Evolutionary conservation across 148 eudicot species (phyloP), one percentile per base, ranked within the genome.

Genomic region (Oxyria digyna): DNA sequence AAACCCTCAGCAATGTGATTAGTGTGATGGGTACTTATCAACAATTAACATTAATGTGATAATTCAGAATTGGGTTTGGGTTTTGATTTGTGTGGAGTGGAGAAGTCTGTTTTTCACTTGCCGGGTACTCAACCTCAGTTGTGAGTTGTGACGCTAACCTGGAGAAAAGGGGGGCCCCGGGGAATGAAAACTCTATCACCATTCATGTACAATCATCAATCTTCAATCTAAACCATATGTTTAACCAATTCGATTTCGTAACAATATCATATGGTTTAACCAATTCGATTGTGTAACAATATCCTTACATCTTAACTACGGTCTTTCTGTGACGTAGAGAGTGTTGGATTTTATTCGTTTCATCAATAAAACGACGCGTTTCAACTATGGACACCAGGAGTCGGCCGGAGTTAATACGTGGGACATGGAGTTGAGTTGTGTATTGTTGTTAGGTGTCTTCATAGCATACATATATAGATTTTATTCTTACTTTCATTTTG

Each of bases 41-140:
- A 29, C 65, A 27, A 59, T 13, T 38, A 29, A 38, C 27, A 59
- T 59, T 59, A 23, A 23, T 11, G 15, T 54, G 31, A 24, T 20
- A 46, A 17, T 38, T 8, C 6, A 5, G 8, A 38, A 38, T 38
- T 38, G 38, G 38, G 17, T 13, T 14, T 43, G 49, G 49, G n/a
- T 13, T 43, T 6, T 18, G 31, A 54, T 26, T 9, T 54, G 62
- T 14, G 62, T 23, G 3, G 31, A 24, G 62, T 23, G 62, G 31
- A 54, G 32, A 26, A 54, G 62, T 54, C 62, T 54, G 62, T 54
- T 54, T 54, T 52, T 52, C 62, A 52, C 62, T 52, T 52, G 62
- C 62, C 14, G 62, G 31, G 6, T 52, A 49, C 57, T 49, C 57
- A 24, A 49, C 18, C 57, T 18, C 17, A 14, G n/a, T 9, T 49